Percentiles rank a stretch among this genome's conserved stretches.
These are phyloP conservation scores for Nakataea oryzae DNA, from an alignment of 2,329 filamentous ascomycete genomes.

Conservation along the genomic window DNA sequence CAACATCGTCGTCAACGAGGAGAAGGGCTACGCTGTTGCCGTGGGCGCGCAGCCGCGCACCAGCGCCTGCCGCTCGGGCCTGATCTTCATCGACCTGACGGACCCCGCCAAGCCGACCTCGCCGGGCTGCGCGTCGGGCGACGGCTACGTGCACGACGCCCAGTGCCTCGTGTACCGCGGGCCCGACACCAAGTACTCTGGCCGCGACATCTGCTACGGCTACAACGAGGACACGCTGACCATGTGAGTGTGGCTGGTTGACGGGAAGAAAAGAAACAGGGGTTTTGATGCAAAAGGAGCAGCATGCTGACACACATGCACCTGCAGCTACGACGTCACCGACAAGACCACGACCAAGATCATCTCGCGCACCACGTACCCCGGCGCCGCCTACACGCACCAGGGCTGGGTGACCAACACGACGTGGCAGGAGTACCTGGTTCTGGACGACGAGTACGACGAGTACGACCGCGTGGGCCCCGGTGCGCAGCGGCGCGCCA, in stretches of 20 bases:
- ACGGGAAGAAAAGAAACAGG: too few species aligned
- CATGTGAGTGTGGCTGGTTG: conserved; percentile 33
- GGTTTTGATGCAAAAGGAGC: too few species aligned
- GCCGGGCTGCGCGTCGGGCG: conserved; percentile 41
- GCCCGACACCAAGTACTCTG: conserved; percentile 34
- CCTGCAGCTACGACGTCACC: conserved; percentile 22
- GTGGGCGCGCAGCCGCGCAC: conserved; percentile 26
- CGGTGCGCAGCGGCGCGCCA: conserved; percentile 27
- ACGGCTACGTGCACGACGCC: conserved; percentile 52
- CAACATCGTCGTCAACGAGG: conserved; percentile 8
- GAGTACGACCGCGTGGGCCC: conserved; percentile 18
- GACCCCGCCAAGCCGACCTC: conserved; percentile 40
- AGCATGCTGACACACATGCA: conserved; percentile 38
- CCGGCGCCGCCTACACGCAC: conserved; percentile 45
- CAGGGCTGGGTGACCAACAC: conserved; percentile 38
- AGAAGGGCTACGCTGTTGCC: conserved; percentile 32
- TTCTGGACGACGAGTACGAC: conserved; percentile 42
- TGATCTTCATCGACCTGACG: conserved; percentile 48
- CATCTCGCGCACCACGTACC: conserved; percentile 31
- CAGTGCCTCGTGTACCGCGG: conserved; percentile 46
- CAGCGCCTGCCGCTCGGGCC: conserved; percentile 36
- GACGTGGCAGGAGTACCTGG: conserved; percentile 29
- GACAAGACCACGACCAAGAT: conserved; percentile 12
- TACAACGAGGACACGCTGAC: conserved; percentile 43
- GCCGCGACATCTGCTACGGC: conserved; percentile 43